Percentiles rank a stretch among this genome's conserved stretches.
Evolutionary conservation across 805 yeast genomes (phyloP).

Genomic region (Candida suzukii): DNA sequence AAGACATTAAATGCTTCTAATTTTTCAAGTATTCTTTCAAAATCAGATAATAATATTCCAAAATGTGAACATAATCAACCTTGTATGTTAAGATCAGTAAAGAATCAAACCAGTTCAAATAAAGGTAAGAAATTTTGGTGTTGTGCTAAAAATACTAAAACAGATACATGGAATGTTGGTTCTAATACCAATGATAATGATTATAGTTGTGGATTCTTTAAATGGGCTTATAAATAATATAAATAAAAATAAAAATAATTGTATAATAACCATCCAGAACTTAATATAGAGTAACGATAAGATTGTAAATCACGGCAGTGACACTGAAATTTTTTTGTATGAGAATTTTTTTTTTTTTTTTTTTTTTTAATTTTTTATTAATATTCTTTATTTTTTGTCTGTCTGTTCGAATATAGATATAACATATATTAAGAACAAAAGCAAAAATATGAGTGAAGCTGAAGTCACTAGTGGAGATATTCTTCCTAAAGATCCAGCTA

Average conservation of each 20-base stretch:
- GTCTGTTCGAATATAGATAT: no score
- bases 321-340: no score
- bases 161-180: conserved; percentile 21
- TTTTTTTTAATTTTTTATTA: no score
- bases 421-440: background rate
- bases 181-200: conserved; percentile 9
- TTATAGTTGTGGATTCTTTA: conserved; percentile 44
- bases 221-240: conserved; percentile 36
- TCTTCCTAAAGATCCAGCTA: background rate
- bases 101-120: conserved; percentile 27
- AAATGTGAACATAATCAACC: conserved; percentile 39
- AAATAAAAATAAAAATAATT: no score
- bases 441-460: background rate
- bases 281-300: no score
- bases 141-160: conserved; percentile 30
- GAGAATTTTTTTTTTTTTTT: no score
- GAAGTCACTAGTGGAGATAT: background rate
- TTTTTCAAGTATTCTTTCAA: background rate
- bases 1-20: background rate
- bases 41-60: conserved; percentile 21
- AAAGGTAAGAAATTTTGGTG: conserved; percentile 51
- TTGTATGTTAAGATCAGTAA: conserved; percentile 40
- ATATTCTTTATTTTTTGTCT: no score
- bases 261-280: no score
- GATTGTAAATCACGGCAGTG: no score